Conservation (phyloP, 2,329 filamentous ascomycete genomes). For the Ophiostoma quercus region DNA sequence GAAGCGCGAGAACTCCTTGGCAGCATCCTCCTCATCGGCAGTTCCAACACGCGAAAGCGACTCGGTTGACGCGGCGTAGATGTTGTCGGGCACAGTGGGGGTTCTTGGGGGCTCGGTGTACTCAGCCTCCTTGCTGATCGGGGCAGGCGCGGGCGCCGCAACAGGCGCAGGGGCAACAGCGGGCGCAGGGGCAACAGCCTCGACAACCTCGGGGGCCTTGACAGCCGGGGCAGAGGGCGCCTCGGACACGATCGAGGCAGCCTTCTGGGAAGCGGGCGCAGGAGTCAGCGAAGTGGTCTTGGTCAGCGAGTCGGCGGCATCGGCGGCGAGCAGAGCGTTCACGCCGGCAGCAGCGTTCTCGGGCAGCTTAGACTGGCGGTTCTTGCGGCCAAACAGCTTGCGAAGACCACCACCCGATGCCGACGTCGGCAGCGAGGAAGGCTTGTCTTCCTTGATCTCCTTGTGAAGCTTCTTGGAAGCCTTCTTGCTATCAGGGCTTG, state of each 20-base stretch:
- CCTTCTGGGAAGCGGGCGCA: conserved; percentile 5
- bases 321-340: conserved; percentile 46
- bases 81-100: conserved; percentile 33
- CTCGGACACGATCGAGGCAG: conserved; percentile 16
- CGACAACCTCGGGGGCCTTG: conserved; percentile 26
- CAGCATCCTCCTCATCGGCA: conserved; percentile 53
- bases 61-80: conserved; percentile 43
- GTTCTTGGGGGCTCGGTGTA: conserved; percentile 22
- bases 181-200: conserved; percentile 23
- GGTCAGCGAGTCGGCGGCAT: neutral
- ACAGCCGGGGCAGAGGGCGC: conserved; percentile 31
- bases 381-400: conserved; percentile 63
- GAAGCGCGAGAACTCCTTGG: conserved; percentile 61
- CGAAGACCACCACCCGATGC: conserved; percentile 46
- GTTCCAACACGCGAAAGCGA: conserved; percentile 57
- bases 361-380: conserved; percentile 52
- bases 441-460: conserved; percentile 36
- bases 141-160: conserved; percentile 22
- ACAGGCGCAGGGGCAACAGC: conserved; percentile 30
- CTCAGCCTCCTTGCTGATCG: conserved; percentile 26
- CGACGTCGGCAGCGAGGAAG: conserved; percentile 22
- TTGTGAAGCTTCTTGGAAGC: conserved; percentile 53
- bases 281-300: neutral
- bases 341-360: conserved; percentile 50
- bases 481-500: conserved; percentile 45